Conservation (phyloP, 1,139 yeast genomes). For the Saccharomyces hybrid region DNA sequence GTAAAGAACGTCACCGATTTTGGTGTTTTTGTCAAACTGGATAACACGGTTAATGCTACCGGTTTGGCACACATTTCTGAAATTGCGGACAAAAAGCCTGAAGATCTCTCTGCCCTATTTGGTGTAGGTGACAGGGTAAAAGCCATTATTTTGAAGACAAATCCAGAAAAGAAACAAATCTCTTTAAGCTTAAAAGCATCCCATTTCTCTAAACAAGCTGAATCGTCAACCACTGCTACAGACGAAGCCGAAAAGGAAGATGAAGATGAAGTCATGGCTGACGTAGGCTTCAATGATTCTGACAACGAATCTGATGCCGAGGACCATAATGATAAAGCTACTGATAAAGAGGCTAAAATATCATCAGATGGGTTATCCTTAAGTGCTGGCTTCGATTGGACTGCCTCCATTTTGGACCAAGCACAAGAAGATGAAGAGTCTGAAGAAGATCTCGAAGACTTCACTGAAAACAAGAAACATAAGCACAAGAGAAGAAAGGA, state of each 20-base stretch:
- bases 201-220: slow-evolving; percentile 6
- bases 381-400: slow-evolving; percentile 81
- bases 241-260: slow-evolving; percentile 29
- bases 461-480: slow-evolving; percentile 38
- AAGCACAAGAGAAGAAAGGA: slow-evolving; percentile 41
- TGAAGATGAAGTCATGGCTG: slow-evolving; percentile 26
- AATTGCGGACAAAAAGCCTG: slow-evolving; percentile 64
- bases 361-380: slow-evolving; percentile 56
- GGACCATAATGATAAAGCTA: slow-evolving; percentile 12
- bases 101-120: slow-evolving; percentile 50
- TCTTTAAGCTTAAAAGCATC: slow-evolving; percentile 15
- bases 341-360: slow-evolving; percentile 20
- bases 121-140: slow-evolving; percentile 86
- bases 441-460: slow-evolving; percentile 50
- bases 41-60: slow-evolving; percentile 63
- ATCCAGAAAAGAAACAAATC: slow-evolving; percentile 52
- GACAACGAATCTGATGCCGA: slow-evolving; percentile 19
- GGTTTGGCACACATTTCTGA: slow-evolving; percentile 87
- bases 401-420: slow-evolving; percentile 79
- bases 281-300: slow-evolving; percentile 17
- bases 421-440: slow-evolving; percentile 51
- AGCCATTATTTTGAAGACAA: slow-evolving; percentile 64
- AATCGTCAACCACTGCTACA: slow-evolving; percentile 29
- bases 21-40: slow-evolving; percentile 82
- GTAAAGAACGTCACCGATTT: slow-evolving; percentile 73